Conservation (phyloP, 129 eudicot genomes). For the Rutidosis leptorrhynchoides region DNA sequence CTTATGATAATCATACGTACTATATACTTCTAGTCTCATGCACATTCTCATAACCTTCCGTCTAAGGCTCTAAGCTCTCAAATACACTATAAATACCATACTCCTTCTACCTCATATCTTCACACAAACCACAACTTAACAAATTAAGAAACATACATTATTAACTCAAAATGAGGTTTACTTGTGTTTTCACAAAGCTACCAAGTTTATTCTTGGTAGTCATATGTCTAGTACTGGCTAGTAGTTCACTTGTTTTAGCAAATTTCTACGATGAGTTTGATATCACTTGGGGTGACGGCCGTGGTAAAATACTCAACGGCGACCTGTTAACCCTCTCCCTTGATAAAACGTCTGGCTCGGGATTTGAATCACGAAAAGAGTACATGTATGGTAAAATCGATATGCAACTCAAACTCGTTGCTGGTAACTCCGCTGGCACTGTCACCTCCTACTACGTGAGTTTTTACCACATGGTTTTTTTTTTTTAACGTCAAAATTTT, state of each 20-base stretch:
- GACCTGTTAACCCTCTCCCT: constrained; percentile 61
- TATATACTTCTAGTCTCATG: constrained; percentile 11
- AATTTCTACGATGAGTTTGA: constrained; percentile 52
- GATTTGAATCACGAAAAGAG: constrained; percentile 57
- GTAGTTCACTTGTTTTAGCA: constrained; percentile 28
- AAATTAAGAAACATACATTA: not conserved
- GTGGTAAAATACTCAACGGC: constrained; percentile 55
- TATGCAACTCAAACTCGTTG: constrained; percentile 69
- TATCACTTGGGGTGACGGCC: constrained; percentile 68
- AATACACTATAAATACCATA: constrained; percentile 32
- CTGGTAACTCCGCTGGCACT: constrained; percentile 77
- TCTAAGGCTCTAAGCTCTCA: not conserved
- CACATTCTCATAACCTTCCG: constrained; percentile 23
- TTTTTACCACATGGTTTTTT: no score
- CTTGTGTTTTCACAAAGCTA: constrained; percentile 13
- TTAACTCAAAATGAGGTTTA: constrained; percentile 17
- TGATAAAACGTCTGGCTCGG: constrained; percentile 58
- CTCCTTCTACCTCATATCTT: constrained; percentile 12
- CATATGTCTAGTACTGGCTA: constrained; percentile 19
- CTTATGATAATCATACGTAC: constrained; percentile 19
- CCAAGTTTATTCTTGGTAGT: constrained; percentile 23
- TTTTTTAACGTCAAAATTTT: no score
- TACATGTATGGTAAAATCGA: constrained; percentile 58
- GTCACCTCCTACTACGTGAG: constrained; percentile 73
- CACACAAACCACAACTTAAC: constrained; percentile 17